Evolutionary conservation across 2,329 filamentous ascomycete genomes (phyloP), one percentile per base, ranked within the genome.

Genomic region (Alternaria ventricosa): DNA sequence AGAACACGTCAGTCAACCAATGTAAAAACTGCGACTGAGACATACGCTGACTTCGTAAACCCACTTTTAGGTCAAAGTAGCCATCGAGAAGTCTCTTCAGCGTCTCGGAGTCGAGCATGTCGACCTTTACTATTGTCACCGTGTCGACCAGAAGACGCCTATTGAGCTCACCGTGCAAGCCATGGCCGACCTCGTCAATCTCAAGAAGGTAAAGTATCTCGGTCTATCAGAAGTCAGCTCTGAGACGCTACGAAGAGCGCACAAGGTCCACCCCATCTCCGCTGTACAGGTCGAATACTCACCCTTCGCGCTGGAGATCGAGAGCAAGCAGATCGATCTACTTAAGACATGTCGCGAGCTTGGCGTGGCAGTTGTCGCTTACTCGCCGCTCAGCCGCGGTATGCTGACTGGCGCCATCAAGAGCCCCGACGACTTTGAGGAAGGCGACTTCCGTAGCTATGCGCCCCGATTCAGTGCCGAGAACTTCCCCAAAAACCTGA

Each of bases 141-240:
- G 82, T 5, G 69, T 83, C 23, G 82, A 84, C 63, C 67, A 69
- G 44, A 79, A 77, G 63, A 84, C 81, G 6, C 83, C 83, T 3
- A 77, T 84, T 51, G 83, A 84, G 70, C 79, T 81, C 70, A 88
- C 85, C 0, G 78, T 87, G 4, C 72, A 81, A 47, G 84, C 79
- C 13, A 79, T 88, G 81, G 84, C 63, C 4, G 81, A 92, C 72
- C 73, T 92, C 30, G 85, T 87, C 1, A 80, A 85, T 88, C 71
- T 72, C 53, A 85, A 85, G 30, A 87, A 87, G 64, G 82, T 87
- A 63, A 77, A 75, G 57, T 75, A 76, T 43, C 49, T 87, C 3
- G 85, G 85, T 4, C 75, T 87, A 3, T 83, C 78, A 13, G 84
- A 84, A 56, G 77, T 81, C 44, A 81, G 79, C 10, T 75, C 83